A percentile compares a stretch with the other conserved stretches of the same genome.
Evolutionary conservation across 306 rosid species (phyloP).

Genomic region (Rosa multiflora): DNA sequence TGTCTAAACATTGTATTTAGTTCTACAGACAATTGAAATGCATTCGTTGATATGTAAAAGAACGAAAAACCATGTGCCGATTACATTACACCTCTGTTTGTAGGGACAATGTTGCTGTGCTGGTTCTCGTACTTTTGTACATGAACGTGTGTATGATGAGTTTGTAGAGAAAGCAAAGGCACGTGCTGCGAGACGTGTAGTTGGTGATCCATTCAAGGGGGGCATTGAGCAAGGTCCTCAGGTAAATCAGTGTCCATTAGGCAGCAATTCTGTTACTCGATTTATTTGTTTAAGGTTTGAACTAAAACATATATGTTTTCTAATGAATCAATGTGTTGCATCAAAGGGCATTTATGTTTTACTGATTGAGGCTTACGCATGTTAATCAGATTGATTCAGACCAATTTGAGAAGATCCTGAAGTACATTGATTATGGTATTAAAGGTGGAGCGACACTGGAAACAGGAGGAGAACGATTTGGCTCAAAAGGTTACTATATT

Average conservation of each 20-base stretch:
- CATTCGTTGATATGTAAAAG: constrained; percentile 15
- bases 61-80: background rate
- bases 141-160: constrained; percentile 74
- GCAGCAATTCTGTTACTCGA: background rate
- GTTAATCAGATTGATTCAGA: constrained; percentile 62
- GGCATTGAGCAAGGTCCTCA: constrained; percentile 98
- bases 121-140: constrained; percentile 92
- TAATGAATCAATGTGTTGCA: background rate
- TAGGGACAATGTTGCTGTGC: constrained; percentile 98
- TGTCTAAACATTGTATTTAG: constrained; percentile 10
- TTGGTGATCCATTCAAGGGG: constrained; percentile 84
- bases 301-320: background rate
- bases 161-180: constrained; percentile 80
- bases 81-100: constrained; percentile 19
- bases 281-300: constrained; percentile 1
- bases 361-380: constrained; percentile 6
- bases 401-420: constrained; percentile 77
- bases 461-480: constrained; percentile 80
- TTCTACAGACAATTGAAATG: background rate
- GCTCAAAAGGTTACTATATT: constrained; percentile 72
- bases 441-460: constrained; percentile 81
- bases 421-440: constrained; percentile 62
- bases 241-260: constrained; percentile 39
- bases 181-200: constrained; percentile 70
- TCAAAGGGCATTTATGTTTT: constrained; percentile 2